Evolutionary conservation across 805 yeast genomes (phyloP).

Genomic region (Candida khao-thaluensis): DNA sequence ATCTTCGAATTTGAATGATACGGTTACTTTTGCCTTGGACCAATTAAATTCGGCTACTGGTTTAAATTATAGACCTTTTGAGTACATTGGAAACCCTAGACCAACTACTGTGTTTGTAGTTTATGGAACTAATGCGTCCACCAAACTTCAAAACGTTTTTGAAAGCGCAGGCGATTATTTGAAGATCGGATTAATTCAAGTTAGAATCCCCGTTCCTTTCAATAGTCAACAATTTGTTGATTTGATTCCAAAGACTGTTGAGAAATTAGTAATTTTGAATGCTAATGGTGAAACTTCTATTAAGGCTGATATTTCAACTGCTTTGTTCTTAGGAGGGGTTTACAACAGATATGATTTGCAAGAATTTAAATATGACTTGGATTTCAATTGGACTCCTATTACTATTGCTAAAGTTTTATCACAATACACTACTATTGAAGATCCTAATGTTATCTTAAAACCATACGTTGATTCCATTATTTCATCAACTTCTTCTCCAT

Average conservation of each 20-base stretch:
- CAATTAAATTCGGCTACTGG: conserved; percentile 56
- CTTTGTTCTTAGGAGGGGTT: conserved; percentile 55
- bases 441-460: conserved; percentile 26
- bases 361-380: conserved; percentile 52
- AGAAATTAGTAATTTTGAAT: conserved; percentile 59
- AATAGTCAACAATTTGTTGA: conserved; percentile 58
- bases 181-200: conserved; percentile 64
- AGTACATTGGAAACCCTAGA: conserved; percentile 60
- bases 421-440: conserved; percentile 37
- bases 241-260: conserved; percentile 56
- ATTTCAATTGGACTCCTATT: conserved; percentile 55
- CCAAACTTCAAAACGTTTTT: conserved; percentile 50
- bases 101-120: conserved; percentile 78
- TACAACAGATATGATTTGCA: conserved; percentile 40
- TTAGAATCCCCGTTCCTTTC: conserved; percentile 81
- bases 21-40: conserved; percentile 46
- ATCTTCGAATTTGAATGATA: conserved; percentile 27
- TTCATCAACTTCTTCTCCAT: conserved; percentile 17
- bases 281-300: conserved; percentile 42
- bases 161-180: conserved; percentile 28
- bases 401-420: conserved; percentile 50
- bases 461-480: conserved; percentile 7
- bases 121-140: conserved; percentile 71
- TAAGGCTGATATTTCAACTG: conserved; percentile 70
- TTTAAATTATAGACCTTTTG: conserved; percentile 57